phyloP scores from a whole-genome alignment of 1,284 basidiomycete species.

The Waitea zeae region DNA sequence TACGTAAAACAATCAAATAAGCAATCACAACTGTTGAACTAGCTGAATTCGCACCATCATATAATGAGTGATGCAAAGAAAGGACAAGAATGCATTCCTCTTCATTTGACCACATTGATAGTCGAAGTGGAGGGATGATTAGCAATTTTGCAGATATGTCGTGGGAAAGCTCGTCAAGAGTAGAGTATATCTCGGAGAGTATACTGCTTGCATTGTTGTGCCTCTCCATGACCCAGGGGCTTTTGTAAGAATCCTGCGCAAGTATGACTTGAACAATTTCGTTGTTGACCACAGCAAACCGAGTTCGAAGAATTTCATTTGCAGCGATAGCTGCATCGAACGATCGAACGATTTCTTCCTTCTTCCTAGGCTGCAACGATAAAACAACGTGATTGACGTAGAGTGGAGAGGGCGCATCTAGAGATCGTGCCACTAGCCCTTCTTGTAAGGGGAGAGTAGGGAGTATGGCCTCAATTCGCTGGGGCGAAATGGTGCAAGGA shows the following conservation, averaged over 20 bases:
- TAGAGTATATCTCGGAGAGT: too few species aligned
- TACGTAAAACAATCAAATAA: neutral
- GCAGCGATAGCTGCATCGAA: neutral
- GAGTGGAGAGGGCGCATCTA: neutral
- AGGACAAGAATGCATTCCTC: constrained; percentile 4
- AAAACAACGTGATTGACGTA: neutral
- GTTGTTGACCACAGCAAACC: neutral
- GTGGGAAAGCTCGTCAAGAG: neutral
- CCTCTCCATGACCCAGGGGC: too few species aligned
- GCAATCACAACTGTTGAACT: neutral
- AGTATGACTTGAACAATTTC: neutral
- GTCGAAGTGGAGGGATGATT: constrained; percentile 7
- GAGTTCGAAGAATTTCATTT: neutral
- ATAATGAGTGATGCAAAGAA: constrained; percentile 8
- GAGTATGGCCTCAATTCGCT: neutral
- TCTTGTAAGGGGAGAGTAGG: neutral
- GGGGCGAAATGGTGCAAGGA: too few species aligned
- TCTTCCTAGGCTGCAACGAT: neutral
- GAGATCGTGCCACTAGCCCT: neutral
- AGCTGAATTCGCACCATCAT: constrained; percentile 7
- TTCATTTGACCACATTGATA: constrained; percentile 4
- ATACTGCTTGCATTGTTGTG: too few species aligned
- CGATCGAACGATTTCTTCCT: neutral
- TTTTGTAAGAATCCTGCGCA: too few species aligned
- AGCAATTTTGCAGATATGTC: too few species aligned